Base-by-base conservation (phyloP, 345 rosid species). In the Murraya koenigii region DNA sequence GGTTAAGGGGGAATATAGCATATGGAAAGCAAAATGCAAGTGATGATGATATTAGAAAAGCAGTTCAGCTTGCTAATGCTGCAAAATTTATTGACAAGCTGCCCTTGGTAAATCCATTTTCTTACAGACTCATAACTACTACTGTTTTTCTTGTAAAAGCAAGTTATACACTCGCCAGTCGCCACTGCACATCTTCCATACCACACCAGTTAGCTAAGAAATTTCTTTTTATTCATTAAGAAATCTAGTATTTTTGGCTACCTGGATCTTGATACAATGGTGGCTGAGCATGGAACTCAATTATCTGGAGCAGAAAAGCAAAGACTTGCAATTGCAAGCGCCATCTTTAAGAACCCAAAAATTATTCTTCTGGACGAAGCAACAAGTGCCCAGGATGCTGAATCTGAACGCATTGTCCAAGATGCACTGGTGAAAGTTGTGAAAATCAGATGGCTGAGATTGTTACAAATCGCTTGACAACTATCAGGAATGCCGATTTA, bases 331-430 rank as follows among this genome's bases (percentile, higher is more conserved):
- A 90, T 90, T 74, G 91, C 98, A 0, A 89, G 97, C 39, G 95
- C 97, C 22, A 91, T 94, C 39, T 60, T 94, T 61, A 93, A 93
- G 80, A 88, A 93, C 77, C 98, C 97, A 9, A 91, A 82, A 80
- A 91, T 91, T 63, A 88, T 92, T 72, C 97, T 94, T 20, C 92
- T 92, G 20, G 98, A 94, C 11, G 98, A 91, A 86, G 97, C 94
- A 1, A 92, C 97, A 54, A 94, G 93, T 61, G 97, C 96, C 0
- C 80, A 92, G 35, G 97, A 94, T 79, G 92, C 93, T 2, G 98
- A 94, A 74, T 93, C 97, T 1, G 97, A 94, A 82, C 86, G 88
- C 35, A 75, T 91, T 35, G 97, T 94, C 66, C 97, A 94, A 80
- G 94, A 85, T 62, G 95, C 98, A 26, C 75, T 91, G 13, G 94